Evolutionary conservation across 805 yeast genomes (phyloP), one percentile per base, ranked within the genome.

Genomic region (Candida nitratophila): DNA sequence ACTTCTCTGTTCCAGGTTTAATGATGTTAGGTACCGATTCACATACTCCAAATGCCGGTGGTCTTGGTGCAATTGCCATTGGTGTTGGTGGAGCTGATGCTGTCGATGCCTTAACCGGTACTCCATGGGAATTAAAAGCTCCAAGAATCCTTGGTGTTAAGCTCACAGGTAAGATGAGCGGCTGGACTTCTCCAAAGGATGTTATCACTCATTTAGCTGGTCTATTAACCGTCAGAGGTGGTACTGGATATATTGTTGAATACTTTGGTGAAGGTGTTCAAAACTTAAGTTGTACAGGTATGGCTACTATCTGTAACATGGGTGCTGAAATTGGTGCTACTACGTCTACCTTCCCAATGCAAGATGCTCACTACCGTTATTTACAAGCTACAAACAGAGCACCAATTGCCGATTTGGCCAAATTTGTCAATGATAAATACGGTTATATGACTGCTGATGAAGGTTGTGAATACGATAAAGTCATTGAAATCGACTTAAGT

Each of bases 51-150:
- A 90, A 90, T 68, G 97, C 96, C 47, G 97, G 97, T 76, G 97
- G 97, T 71, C 77, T 90, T 61, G 97, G 97, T 73, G 95, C 87
- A 72, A 79, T 90, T 61, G 97, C 97, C 55, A 90, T 90, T 56
- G 98, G 97, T 79, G 97, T 91, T 55, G 98, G 97, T 76, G 98
- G 98, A 78, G 98, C 98, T 54, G 98, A 90, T 68, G 97, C 97
- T 50, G 98, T 90, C 55, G 98, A 90, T 66, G 97, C 88, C 49
- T 79, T 90, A 82, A 86, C 97, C 49, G 84, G 85, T 61, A 77
- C 88, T 54, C 84, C 98, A 45, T 90, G 98, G 98, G 98, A 90
- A 73, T 80, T 90, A 63, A 90, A 90, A 77, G 97, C 97, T 48
- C 98, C 98, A 61, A 88, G 86, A 74, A 78, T 89, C 59, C 69